These are phyloP conservation scores for Dacryopinax primogenitus DNA, from an alignment of 768 basidiomycete species.

Conservation along the genomic window DNA sequence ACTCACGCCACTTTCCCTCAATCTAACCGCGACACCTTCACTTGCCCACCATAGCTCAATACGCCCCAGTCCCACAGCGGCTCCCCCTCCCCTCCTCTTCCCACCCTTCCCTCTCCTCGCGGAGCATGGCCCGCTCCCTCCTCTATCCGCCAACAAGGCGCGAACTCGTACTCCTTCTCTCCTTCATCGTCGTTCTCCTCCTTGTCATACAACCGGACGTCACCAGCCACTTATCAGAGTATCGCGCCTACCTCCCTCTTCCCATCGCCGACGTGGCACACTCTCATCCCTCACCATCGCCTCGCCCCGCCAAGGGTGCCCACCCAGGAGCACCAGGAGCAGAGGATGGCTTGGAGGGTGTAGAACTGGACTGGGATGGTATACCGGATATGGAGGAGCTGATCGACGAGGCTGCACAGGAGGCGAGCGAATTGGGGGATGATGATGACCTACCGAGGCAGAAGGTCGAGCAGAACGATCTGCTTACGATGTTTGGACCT, in stretches of 20 bases:
- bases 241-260: conserved; percentile 13
- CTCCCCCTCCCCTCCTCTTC: not conserved
- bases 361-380: conserved; percentile 13
- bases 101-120: not conserved
- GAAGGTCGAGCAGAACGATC: not conserved
- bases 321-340: conserved; percentile 14
- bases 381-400: not conserved
- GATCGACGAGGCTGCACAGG: not conserved
- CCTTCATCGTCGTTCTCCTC: conserved; percentile 38
- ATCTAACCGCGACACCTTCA: not conserved
- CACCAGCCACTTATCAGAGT: conserved; percentile 18
- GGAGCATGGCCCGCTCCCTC: not conserved
- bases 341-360: conserved; percentile 6
- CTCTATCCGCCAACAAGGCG: conserved; percentile 38
- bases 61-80: conserved; percentile 1
- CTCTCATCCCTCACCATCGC: conserved; percentile 14
- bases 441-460: not conserved
- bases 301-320: too few species aligned
- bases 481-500: not conserved
- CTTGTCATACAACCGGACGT: conserved; percentile 34
- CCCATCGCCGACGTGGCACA: conserved; percentile 13
- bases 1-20: not conserved
- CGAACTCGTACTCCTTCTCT: conserved; percentile 40
- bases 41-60: conserved; percentile 2
- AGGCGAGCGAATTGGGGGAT: conserved; percentile 2